phyloP scores from a whole-genome alignment of 176 grass and related monocot genomes.

The Guadua angustifolia region DNA sequence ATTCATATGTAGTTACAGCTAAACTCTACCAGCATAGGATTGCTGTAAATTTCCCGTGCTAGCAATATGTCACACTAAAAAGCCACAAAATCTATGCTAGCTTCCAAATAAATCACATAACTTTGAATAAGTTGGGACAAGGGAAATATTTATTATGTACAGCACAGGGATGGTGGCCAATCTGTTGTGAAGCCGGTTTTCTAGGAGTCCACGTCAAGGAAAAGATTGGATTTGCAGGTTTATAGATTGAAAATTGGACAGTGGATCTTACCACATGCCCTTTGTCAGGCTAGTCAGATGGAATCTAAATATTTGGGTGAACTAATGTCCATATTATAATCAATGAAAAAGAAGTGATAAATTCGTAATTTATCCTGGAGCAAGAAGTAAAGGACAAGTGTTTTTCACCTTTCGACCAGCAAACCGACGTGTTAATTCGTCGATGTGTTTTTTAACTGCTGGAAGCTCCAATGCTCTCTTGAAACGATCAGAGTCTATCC shows the following conservation, averaged over 20 bases:
- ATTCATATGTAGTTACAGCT: neutral
- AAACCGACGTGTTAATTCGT: constrained; percentile 65
- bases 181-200: neutral
- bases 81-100: constrained; percentile 4
- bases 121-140: neutral
- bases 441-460: constrained; percentile 80
- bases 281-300: constrained; percentile 16
- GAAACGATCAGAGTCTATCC: constrained; percentile 99
- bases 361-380: neutral
- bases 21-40: neutral
- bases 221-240: constrained; percentile 10
- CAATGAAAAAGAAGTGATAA: neutral
- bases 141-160: constrained; percentile 7
- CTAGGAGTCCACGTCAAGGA: constrained; percentile 1
- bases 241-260: neutral
- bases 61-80: neutral
- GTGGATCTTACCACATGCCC: neutral
- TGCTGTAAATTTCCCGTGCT: neutral
- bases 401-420: constrained; percentile 84
- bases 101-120: neutral
- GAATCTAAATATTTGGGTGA: constrained; percentile 8
- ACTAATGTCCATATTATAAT: constrained; percentile 12
- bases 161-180: neutral
- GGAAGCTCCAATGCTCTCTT: constrained; percentile 83
- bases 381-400: neutral